Conservation (phyloP, 208 protist genomes). For the Borovskyia barvae region DNA sequence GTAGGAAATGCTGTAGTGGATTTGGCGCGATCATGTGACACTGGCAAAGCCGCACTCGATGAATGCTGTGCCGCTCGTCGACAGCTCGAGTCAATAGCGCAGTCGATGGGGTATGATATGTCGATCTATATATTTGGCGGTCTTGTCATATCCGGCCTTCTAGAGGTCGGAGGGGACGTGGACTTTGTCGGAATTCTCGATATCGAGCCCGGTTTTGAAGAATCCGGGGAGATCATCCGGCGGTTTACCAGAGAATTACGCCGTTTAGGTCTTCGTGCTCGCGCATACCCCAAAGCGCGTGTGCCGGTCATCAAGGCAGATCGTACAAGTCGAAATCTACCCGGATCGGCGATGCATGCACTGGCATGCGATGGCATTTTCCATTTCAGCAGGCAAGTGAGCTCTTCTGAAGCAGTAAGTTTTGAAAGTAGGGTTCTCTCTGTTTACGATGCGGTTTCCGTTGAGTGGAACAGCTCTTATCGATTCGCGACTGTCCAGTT, state of each 20-base stretch:
- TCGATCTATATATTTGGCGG: constrained; percentile 89
- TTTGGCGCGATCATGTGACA: constrained; percentile 64
- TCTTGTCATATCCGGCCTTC: constrained; percentile 65
- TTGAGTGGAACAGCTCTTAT: constrained; percentile 77
- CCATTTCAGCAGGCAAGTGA: constrained; percentile 71
- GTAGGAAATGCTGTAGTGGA: constrained; percentile 65
- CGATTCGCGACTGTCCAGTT: constrained; percentile 83
- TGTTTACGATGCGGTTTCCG: constrained; percentile 58
- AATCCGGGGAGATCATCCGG: constrained; percentile 73
- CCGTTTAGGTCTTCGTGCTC: constrained; percentile 67
- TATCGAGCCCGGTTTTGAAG: constrained; percentile 76
- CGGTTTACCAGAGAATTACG: constrained; percentile 67
- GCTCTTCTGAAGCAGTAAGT: constrained; percentile 31
- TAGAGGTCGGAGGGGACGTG: constrained; percentile 85
- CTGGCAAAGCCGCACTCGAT: constrained; percentile 76
- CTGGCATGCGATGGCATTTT: constrained; percentile 76
- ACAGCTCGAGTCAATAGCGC: constrained; percentile 77
- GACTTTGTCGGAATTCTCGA: constrained; percentile 89
- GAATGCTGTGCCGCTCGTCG: constrained; percentile 74
- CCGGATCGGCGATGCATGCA: constrained; percentile 73
- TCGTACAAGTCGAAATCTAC: constrained; percentile 68
- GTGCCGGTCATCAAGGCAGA: constrained; percentile 87
- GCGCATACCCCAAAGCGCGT: constrained; percentile 66
- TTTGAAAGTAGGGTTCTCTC: constrained; percentile 51
- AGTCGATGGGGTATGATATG: constrained; percentile 83